A percentile compares a stretch with the other conserved stretches of the same genome.
phyloP scores from a whole-genome alignment of 441 rosid genomes.

The Euphorbia neoarborescens region DNA sequence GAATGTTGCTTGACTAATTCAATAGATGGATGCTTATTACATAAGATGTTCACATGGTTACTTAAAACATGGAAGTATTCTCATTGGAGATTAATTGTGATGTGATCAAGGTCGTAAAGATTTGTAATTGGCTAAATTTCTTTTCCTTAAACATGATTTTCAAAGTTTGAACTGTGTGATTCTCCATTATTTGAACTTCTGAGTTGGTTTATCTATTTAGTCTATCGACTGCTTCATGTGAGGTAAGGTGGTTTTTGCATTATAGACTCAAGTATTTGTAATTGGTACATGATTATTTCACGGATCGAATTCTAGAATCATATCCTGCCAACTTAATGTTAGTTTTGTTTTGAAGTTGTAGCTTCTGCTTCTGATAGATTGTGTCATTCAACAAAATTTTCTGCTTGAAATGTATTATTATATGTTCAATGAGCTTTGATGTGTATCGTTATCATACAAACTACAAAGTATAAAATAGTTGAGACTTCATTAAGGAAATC shows the following conservation, averaged over 20 bases:
- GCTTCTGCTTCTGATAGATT: neutral
- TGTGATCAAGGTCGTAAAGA: neutral
- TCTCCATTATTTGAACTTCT: slow-evolving; percentile 1
- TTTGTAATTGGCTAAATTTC: neutral
- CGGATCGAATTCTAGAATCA: neutral
- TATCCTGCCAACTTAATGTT: neutral
- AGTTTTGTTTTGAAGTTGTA: neutral
- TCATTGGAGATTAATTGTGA: neutral
- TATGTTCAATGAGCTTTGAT: neutral
- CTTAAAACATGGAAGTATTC: no score
- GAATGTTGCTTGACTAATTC: neutral
- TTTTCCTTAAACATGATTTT: neutral
- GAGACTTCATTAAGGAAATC: neutral
- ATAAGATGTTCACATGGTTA: neutral
- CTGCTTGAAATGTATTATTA: neutral
- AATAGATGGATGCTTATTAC: slow-evolving; percentile 1
- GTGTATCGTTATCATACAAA: neutral
- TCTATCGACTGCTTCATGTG: neutral
- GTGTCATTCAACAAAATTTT: neutral
- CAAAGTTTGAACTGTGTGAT: neutral
- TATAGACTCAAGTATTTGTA: neutral
- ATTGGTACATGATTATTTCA: neutral
- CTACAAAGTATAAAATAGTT: neutral
- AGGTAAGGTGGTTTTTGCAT: neutral
- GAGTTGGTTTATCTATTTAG: neutral